Conservation (phyloP, 768 basidiomycete species). For the Gloeopeniophorella convolvens region DNA sequence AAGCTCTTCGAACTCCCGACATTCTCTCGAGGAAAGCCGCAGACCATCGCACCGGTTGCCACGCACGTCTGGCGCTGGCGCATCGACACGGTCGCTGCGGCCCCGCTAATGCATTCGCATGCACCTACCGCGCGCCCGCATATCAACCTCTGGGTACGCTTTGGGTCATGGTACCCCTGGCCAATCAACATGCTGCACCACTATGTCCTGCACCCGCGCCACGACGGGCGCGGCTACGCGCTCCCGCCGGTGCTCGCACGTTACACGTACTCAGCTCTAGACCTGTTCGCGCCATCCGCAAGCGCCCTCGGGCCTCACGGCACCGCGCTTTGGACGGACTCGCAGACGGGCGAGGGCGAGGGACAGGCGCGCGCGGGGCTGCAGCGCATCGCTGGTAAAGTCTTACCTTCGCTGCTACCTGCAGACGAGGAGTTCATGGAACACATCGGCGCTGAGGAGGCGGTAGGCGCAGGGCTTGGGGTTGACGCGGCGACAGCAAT, state of each 20-base stretch:
- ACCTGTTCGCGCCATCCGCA: constrained; percentile 45
- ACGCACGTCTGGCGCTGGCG: constrained; percentile 48
- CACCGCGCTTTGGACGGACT: constrained; percentile 60
- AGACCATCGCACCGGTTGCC: constrained; percentile 34
- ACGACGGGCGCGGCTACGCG: constrained; percentile 26
- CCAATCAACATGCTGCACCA: constrained; percentile 65
- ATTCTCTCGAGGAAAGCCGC: not conserved
- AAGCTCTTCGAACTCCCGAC: not conserved
- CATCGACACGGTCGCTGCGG: constrained; percentile 45
- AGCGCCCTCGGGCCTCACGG: constrained; percentile 52
- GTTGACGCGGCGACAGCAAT: not conserved
- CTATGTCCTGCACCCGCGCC: constrained; percentile 44
- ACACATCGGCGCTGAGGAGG: not conserved
- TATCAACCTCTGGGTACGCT: constrained; percentile 53
- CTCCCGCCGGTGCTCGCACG: constrained; percentile 15
- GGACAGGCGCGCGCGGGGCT: constrained; percentile 36
- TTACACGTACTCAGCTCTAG: constrained; percentile 20
- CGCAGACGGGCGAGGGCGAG: constrained; percentile 40
- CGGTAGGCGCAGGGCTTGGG: not conserved
- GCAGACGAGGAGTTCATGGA: not conserved
- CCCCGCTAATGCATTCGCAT: constrained; percentile 27
- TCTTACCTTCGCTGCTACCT: constrained; percentile 22
- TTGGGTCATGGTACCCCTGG: constrained; percentile 57
- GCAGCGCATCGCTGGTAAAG: constrained; percentile 51
- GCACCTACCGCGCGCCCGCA: constrained; percentile 22